Evolutionary conservation across 352 stramenopile genomes (phyloP).

Genomic region (Globisporangium sylvaticum): DNA sequence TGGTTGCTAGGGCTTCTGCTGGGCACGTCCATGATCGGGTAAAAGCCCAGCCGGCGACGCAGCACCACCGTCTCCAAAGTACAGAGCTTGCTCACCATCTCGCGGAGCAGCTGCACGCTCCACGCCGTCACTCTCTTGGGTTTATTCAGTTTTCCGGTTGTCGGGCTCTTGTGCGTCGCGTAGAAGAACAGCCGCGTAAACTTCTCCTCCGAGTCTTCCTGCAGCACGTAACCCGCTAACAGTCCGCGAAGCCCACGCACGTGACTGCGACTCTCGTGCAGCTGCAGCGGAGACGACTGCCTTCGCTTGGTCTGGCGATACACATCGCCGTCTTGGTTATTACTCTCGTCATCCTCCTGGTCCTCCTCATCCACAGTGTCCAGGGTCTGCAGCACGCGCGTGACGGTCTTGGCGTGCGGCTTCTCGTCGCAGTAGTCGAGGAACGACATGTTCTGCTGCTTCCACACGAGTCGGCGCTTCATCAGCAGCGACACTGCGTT

Average conservation of each 20-base stretch:
- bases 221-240: slow-evolving; percentile 51
- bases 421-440: slow-evolving; percentile 59
- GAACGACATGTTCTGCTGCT: slow-evolving; percentile 51
- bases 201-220: slow-evolving; percentile 52
- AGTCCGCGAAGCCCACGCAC: slow-evolving; percentile 30
- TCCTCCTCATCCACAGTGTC: slow-evolving; percentile 31
- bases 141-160: neutral
- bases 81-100: slow-evolving; percentile 39
- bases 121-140: slow-evolving; percentile 26
- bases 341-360: slow-evolving; percentile 16
- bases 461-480: slow-evolving; percentile 39
- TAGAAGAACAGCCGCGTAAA: slow-evolving; percentile 70
- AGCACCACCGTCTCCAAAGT: slow-evolving; percentile 38
- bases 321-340: neutral
- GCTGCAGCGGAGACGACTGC: slow-evolving; percentile 10
- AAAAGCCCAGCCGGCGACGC: slow-evolving; percentile 49
- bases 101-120: slow-evolving; percentile 42
- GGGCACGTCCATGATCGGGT: slow-evolving; percentile 29
- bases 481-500: slow-evolving; percentile 58
- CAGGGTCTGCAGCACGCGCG: slow-evolving; percentile 59
- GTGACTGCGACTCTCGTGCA: neutral
- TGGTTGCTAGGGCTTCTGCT: neutral
- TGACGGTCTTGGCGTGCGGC: slow-evolving; percentile 47
- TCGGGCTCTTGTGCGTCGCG: slow-evolving; percentile 18
- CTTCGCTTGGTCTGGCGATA: neutral